These are phyloP conservation scores for Penicillium tannophilum DNA, from an alignment of 495 filamentous ascomycete species.

Conservation along the genomic window DNA sequence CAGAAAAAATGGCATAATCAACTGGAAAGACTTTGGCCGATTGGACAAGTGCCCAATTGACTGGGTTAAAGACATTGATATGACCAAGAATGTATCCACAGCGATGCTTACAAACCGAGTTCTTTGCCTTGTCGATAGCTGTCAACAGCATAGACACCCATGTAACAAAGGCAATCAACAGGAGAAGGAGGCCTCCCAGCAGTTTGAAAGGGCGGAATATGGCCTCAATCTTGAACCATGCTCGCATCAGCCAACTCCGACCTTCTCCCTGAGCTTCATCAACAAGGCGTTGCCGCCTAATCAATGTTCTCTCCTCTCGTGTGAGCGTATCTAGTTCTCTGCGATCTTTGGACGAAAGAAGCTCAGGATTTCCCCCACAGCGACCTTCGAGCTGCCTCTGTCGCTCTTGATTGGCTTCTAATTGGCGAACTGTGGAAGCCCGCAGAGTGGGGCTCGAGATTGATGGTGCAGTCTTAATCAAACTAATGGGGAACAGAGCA, in stretches of 20 bases:
- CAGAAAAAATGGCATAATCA: constrained; percentile 85
- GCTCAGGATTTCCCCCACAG: constrained; percentile 72
- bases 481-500: constrained; percentile 81
- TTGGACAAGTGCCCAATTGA: constrained; percentile 88
- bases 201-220: constrained; percentile 83
- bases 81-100: constrained; percentile 95
- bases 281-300: constrained; percentile 84
- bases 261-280: constrained; percentile 77
- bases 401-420: constrained; percentile 85
- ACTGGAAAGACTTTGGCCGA: constrained; percentile 84
- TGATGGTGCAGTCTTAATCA: constrained; percentile 87
- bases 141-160: constrained; percentile 96
- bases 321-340: constrained; percentile 84
- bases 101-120: constrained; percentile 84
- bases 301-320: constrained; percentile 88
- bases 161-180: constrained; percentile 68
- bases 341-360: constrained; percentile 79
- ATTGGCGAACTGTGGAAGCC: constrained; percentile 72
- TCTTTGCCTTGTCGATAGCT: constrained; percentile 91
- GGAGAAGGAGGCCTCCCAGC: constrained; percentile 75
- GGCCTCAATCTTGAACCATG: constrained; percentile 77
- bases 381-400: constrained; percentile 89
- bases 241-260: constrained; percentile 64
- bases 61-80: constrained; percentile 89
- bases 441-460: constrained; percentile 74